Base-by-base conservation (phyloP, 2,329 filamentous ascomycete genomes). In the Colletotrichum sublineola region DNA sequence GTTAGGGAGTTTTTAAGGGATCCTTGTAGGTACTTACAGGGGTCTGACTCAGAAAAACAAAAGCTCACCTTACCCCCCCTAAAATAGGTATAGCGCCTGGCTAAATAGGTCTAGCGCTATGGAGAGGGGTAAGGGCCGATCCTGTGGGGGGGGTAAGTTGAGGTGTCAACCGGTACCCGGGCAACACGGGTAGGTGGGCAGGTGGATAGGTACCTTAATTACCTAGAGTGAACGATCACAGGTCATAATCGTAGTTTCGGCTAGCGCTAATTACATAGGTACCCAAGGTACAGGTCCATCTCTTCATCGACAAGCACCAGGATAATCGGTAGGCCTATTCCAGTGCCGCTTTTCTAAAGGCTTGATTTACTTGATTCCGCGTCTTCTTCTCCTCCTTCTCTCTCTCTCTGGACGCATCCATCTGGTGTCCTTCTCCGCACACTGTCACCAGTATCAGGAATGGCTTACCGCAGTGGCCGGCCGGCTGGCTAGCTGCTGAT, bases 351-450 rank as follows among this genome's bases (percentile, higher is more conserved):
- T 24, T 46, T 63, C 65, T 58, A 58, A 71, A 71, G 42, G 68
- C 68, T 71, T 68, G 63, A 40, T 67, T 50, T 60, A 53, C 67
- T 69, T 69, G 46, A 68, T 52, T 65, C n/a, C 33, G 38, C 42
- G 42, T 50, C 24, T 24, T 24, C 24, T 24, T 24, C 24, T 24
- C 24, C 24, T 24, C 24, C 33, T 29, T 42, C n/a, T 46, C 11
- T 50, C 11, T 33, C 18, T 61, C 15, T 18, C 18, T 15, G 15
- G 8, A 8, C 18, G 24, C 15, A 15, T 2, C 52, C 8, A 20
- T 57, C 33, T 42, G 29, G 18, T 15, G 6, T 15, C 15, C 18
- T 31, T 24, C 24, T 12, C 20, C 5, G 8, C 15, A 5, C 15
- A 38, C 24, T 24, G 24, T n/a, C n/a, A 33, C 24, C 42, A 38